Base-by-base conservation (phyloP, 2,329 filamentous ascomycete species). In the Metarhizium guizhouense region DNA sequence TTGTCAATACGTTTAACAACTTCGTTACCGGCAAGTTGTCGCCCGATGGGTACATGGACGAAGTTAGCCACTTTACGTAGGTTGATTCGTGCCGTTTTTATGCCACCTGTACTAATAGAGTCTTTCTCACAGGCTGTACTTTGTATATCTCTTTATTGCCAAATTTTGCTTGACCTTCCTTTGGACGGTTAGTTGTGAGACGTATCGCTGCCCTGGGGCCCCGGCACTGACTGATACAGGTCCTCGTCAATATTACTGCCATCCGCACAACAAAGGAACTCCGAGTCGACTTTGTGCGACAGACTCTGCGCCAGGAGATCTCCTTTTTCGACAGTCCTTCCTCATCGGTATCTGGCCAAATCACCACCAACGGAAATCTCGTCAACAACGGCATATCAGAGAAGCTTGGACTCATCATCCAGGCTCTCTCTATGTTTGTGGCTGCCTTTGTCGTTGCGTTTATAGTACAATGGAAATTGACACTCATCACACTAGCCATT, bases 141-240 rank as follows among this genome's bases (percentile, higher is more conserved):
- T 83, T 57, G 68, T 84, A 14, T 83, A 82, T 61, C 70, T 85
- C 1, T 83, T 84, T 58, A 68, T 81, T 20, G 80, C 68, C 14
- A 80, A 80, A 54, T 78, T 83, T 43, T 60, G 71, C 4, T 65
- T 83, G n/a, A 76, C 74, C 0, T 84, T 83, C 58, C 62, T 80
- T 18, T 79, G 80, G 57, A 77, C 78, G 60, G 78, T 81, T 67
- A 59, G 68, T 58, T 48, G 11, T 7, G 8, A 20, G 4, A 30
- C 25, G 6, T 20, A n/a, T 42, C 25, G 20, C n/a, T 18, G 14
- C 38, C 14, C 2, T 11, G 18, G 16, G 6, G 47, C 47, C 43
- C 32, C n/a, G n/a, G 32, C 36, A 53, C 32, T 32, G 50, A 51
- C 49, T 52, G 4, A 50, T 2, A 13, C 47, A 72, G 70, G 61